A percentile compares a stretch with the other conserved stretches of the same genome.
Evolutionary conservation across 83 land plant species (phyloP).

Genomic region (Picea abies): DNA sequence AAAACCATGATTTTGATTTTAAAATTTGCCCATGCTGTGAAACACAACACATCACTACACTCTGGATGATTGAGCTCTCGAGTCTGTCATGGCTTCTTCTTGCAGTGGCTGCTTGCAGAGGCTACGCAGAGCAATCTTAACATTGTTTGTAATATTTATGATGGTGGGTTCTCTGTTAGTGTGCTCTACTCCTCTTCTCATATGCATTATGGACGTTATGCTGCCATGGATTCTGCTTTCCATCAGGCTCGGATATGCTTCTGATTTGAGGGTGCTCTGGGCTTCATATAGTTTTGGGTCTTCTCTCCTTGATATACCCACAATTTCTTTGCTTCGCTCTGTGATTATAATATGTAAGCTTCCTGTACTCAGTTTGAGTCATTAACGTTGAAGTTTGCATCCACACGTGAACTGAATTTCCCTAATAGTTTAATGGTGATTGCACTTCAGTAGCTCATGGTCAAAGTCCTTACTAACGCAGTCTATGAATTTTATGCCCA

Average conservation of each 20-base stretch:
- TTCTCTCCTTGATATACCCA: slow-evolving; percentile 12
- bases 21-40: no score
- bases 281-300: slow-evolving; percentile 11
- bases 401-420: background rate
- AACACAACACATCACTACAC: no score
- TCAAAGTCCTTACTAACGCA: background rate
- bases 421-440: background rate
- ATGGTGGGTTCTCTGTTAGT: slow-evolving; percentile 17
- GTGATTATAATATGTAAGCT: background rate
- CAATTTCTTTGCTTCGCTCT: slow-evolving; percentile 1
- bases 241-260: background rate
- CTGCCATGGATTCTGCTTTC: slow-evolving; percentile 11
- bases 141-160: slow-evolving; percentile 4
- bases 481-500: background rate
- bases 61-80: background rate
- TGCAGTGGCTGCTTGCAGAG: slow-evolving; percentile 3
- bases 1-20: no score
- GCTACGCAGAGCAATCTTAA: slow-evolving; percentile 5
- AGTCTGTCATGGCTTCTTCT: background rate
- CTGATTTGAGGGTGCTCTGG: slow-evolving; percentile 9
- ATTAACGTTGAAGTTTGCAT: background rate
- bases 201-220: slow-evolving; percentile 4
- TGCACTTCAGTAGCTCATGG: background rate
- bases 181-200: slow-evolving; percentile 2
- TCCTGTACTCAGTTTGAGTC: background rate